Conservation (phyloP, 208 protist species). For the Novymonas esmeraldas region DNA sequence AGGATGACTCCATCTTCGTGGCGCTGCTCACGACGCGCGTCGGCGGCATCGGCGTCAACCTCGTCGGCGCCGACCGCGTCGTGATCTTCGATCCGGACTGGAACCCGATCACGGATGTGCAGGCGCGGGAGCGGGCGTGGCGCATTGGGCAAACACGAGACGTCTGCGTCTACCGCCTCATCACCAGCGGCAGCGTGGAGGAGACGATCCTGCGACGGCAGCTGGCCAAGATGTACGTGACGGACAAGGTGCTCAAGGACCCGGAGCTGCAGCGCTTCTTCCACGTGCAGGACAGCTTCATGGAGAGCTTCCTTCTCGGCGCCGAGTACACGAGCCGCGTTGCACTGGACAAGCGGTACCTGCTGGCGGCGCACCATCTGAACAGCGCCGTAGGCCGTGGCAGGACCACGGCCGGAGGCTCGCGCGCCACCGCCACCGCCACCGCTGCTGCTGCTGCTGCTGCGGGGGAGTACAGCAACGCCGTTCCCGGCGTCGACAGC, state of each 20-base stretch:
- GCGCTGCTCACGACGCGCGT: constrained; percentile 98
- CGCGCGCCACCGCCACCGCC: constrained; percentile 6
- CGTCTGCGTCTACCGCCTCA: constrained; percentile 97
- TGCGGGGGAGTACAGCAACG: constrained; percentile 18
- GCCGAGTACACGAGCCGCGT: constrained; percentile 75
- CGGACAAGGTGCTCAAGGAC: constrained; percentile 97
- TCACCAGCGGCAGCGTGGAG: constrained; percentile 98
- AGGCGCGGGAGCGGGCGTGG: constrained; percentile 95
- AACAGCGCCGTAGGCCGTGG: constrained; percentile 3
- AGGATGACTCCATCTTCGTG: constrained; percentile 87
- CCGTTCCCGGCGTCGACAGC: constrained; percentile 19
- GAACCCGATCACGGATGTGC: constrained; percentile 93
- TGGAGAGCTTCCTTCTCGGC: constrained; percentile 91
- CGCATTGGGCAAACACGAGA: constrained; percentile 96
- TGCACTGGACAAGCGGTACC: constrained; percentile 55
- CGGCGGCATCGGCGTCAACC: constrained; percentile 98
- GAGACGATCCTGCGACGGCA: constrained; percentile 98
- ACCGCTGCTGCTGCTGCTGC: too few relatives aligned
- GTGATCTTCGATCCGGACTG: constrained; percentile 99
- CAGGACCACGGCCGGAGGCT: too few relatives aligned
- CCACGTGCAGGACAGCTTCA: constrained; percentile 80
- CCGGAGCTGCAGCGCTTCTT: constrained; percentile 96
- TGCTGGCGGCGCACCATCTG: constrained; percentile 50
- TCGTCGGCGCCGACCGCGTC: constrained; percentile 98
- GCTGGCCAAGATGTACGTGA: constrained; percentile 94